Percentiles rank a stretch among this genome's conserved stretches.
These are phyloP conservation scores for Penicillium canariense DNA, from an alignment of 495 filamentous ascomycete genomes.

Conservation along the genomic window DNA sequence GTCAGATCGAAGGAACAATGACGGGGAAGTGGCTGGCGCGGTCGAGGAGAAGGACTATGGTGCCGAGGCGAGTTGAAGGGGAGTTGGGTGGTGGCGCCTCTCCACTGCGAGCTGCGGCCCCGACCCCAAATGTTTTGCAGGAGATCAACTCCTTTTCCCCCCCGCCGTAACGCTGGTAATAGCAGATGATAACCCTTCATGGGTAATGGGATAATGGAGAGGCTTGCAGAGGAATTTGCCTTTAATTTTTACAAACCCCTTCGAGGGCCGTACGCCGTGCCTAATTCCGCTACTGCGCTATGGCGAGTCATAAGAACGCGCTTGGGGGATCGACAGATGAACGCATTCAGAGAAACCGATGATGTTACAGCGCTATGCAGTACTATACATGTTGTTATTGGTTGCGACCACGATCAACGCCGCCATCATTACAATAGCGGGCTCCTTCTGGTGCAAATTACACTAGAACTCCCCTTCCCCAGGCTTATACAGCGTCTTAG, in stretches of 20 bases:
- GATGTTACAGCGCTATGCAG: not conserved
- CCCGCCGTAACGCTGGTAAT: not conserved
- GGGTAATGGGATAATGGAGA: too few species aligned
- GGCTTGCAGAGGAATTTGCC: too few species aligned
- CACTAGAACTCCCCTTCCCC: constrained; percentile 4
- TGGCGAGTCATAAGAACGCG: not conserved
- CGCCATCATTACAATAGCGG: not conserved
- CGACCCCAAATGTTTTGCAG: not conserved
- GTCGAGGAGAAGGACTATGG: constrained; percentile 10
- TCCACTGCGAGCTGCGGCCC: constrained; percentile 8
- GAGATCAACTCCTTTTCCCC: not conserved
- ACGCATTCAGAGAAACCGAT: not conserved
- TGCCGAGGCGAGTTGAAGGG: constrained; percentile 19
- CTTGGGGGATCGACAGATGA: not conserved
- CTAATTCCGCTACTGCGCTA: too few species aligned
- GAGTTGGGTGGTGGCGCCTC: constrained; percentile 15
- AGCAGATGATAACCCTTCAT: too few species aligned
- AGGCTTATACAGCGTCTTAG: constrained; percentile 29
- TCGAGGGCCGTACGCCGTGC: too few species aligned
- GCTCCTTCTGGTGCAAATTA: not conserved
- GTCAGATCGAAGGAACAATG: constrained; percentile 28
- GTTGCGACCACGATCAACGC: not conserved
- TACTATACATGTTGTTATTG: not conserved
- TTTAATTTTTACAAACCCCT: too few species aligned
- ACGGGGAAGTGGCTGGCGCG: constrained; percentile 7